Percentiles rank a stretch among this genome's conserved stretches.
Evolutionary conservation across 2,329 filamentous ascomycete species (phyloP).

Genomic region (Colletotrichum costaricense): DNA sequence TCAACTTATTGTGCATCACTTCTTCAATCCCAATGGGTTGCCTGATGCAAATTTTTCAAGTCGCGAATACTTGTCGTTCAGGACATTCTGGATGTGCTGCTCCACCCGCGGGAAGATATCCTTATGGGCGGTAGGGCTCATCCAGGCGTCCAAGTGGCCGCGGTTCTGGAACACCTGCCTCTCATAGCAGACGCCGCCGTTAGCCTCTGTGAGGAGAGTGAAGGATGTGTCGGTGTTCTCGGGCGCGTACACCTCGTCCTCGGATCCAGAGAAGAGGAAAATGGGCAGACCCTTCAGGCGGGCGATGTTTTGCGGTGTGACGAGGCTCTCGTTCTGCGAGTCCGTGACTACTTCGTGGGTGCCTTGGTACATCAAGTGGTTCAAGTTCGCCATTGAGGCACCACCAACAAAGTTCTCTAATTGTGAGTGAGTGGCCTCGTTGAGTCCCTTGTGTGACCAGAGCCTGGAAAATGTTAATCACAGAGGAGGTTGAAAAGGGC

Average conservation of each 20-base stretch:
- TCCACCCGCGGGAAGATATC: conserved; percentile 39
- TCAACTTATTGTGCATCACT: background rate
- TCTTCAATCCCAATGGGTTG: background rate
- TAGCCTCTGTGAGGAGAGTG: conserved; percentile 38
- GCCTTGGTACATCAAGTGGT: conserved; percentile 68
- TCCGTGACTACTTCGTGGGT: conserved; percentile 56
- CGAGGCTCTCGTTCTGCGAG: background rate
- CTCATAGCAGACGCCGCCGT: conserved; percentile 40
- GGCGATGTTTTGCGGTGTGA: conserved; percentile 18
- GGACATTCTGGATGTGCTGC: conserved; percentile 20
- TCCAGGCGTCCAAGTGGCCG: conserved; percentile 43
- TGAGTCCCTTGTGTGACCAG: conserved; percentile 74
- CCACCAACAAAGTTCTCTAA: conserved; percentile 72
- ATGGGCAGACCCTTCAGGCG: conserved; percentile 30
- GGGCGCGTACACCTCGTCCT: conserved; percentile 38
- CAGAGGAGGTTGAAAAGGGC: no score
- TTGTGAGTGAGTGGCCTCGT: conserved; percentile 72
- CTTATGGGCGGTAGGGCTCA: conserved; percentile 37
- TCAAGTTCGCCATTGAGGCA: conserved; percentile 67
- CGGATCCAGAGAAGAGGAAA: conserved; percentile 37
- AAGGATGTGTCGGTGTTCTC: conserved; percentile 41
- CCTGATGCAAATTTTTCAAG: background rate
- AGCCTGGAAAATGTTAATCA: conserved; percentile 3
- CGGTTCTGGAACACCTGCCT: conserved; percentile 39
- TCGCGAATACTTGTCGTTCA: background rate